Percentiles rank a stretch among this genome's conserved stretches.
Evolutionary conservation across 83 land plant species (phyloP).

Genomic region (Picea mariana): DNA sequence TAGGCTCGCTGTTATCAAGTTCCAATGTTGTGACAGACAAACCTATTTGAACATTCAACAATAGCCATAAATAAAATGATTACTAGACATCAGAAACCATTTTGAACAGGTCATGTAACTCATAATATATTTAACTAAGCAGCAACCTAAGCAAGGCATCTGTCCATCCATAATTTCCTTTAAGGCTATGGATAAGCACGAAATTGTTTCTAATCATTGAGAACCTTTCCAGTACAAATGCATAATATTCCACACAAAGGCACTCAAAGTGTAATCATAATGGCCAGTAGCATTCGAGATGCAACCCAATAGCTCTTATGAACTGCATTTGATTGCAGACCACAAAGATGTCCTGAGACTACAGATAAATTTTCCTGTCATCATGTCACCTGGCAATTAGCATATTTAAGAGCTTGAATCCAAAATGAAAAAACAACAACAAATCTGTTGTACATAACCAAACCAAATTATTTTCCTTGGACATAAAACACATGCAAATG

Average conservation of each 20-base stretch:
- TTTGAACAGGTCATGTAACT: background rate
- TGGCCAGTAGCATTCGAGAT: background rate
- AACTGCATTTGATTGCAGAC: background rate
- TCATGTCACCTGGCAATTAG: background rate
- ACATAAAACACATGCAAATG: background rate
- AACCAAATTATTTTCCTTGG: background rate
- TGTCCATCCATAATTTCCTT: background rate
- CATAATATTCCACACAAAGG: background rate
- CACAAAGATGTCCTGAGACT: background rate
- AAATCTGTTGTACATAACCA: conserved; percentile 1
- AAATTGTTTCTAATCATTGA: background rate
- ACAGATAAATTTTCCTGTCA: background rate
- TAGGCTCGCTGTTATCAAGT: background rate
- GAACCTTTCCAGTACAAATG: background rate
- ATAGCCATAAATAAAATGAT: background rate
- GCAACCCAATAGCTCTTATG: background rate
- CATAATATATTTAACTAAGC: background rate
- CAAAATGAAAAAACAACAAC: background rate
- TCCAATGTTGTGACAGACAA: background rate
- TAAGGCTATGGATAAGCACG: background rate
- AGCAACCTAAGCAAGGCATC: background rate
- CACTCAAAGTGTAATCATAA: background rate
- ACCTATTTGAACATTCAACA: background rate
- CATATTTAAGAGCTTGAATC: conserved; percentile 1
- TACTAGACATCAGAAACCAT: background rate